These are phyloP conservation scores for Monosiga brevicollis DNA, from an alignment of 78 protist genomes.

Conservation along the genomic window DNA sequence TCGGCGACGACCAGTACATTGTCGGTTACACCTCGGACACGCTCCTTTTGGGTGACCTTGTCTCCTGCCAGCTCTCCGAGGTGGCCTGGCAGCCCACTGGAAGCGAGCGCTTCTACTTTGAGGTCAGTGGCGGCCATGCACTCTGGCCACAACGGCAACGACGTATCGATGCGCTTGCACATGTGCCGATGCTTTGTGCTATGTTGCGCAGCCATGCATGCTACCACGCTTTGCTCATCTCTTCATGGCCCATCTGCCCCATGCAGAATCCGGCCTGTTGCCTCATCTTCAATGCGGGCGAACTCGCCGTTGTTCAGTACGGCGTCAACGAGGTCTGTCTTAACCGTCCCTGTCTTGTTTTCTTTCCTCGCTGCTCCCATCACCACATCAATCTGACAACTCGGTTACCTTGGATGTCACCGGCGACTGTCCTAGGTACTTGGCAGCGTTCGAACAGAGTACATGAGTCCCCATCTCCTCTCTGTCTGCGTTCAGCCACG, in stretches of 20 bases:
- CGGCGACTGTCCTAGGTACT: neutral
- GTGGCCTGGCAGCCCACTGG: constrained; percentile 51
- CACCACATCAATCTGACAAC: neutral
- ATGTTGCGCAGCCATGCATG: too few species aligned
- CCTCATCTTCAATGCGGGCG: constrained; percentile 71
- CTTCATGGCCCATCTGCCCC: too few species aligned
- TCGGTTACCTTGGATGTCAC: neutral
- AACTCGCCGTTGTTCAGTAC: constrained; percentile 70
- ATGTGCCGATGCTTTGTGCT: too few species aligned
- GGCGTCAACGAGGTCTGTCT: constrained; percentile 48
- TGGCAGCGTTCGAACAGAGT: constrained; percentile 54
- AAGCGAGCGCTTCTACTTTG: constrained; percentile 44
- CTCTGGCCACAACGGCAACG: too few species aligned
- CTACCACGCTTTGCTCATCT: too few species aligned
- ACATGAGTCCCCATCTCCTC: constrained; percentile 54
- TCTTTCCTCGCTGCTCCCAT: constrained; percentile 9
- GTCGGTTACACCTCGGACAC: constrained; percentile 58
- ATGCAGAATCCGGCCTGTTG: constrained; percentile 53
- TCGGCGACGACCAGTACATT: constrained; percentile 47
- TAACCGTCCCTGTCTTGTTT: neutral
- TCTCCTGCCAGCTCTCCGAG: constrained; percentile 35
- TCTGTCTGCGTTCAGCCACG: constrained; percentile 31
- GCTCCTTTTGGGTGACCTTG: constrained; percentile 63
- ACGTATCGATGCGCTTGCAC: too few species aligned
- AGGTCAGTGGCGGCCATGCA: too few species aligned